Evolutionary conservation across 78 protist species (phyloP).

Genomic region (Speleostelium caveatum): DNA sequence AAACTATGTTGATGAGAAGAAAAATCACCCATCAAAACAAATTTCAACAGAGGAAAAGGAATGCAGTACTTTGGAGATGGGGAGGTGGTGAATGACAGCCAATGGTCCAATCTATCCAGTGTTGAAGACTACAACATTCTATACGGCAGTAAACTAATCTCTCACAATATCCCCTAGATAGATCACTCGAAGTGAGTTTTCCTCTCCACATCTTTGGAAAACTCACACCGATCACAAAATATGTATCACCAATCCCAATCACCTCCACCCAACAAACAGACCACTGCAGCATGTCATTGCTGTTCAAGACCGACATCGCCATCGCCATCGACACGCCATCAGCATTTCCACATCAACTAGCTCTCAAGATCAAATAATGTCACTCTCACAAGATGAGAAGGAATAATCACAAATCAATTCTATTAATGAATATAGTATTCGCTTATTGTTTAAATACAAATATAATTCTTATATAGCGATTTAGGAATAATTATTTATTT

Average conservation of each 20-base stretch:
- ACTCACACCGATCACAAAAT: background rate
- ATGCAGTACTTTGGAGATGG: background rate
- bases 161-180: background rate
- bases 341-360: too few relatives aligned
- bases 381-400: too few relatives aligned
- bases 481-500: too few relatives aligned
- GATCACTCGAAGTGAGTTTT: background rate
- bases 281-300: background rate
- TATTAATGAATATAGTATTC: too few relatives aligned
- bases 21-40: background rate
- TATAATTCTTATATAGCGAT: too few relatives aligned
- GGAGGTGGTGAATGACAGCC: background rate
- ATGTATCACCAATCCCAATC: background rate
- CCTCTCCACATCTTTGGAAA: background rate
- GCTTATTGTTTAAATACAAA: too few relatives aligned
- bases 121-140: background rate
- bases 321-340: background rate
- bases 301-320: background rate
- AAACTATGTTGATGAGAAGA: background rate
- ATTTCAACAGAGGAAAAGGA: slow-evolving; percentile 37
- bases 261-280: background rate
- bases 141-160: background rate
- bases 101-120: slow-evolving; percentile 10
- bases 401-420: too few relatives aligned
- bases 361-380: too few relatives aligned